Conservation (phyloP, 208 protist genomes). For the Crithidia thermophila region DNA sequence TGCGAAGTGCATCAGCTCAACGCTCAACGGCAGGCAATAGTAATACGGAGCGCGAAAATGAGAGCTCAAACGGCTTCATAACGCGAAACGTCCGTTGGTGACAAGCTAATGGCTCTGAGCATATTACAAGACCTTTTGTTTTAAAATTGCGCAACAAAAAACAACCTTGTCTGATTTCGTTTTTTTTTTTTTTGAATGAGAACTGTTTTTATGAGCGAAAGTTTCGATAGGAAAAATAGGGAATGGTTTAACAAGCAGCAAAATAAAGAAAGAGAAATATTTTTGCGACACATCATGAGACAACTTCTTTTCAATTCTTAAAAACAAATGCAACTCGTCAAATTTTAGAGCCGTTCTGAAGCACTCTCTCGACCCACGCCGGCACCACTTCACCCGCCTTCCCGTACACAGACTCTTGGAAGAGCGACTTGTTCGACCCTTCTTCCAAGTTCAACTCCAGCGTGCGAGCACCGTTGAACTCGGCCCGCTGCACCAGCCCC, state of each 20-base stretch:
- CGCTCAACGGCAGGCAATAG: too few relatives aligned
- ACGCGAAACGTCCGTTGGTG: too few relatives aligned
- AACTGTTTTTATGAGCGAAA: too few relatives aligned
- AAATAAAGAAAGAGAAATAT: constrained; percentile 10
- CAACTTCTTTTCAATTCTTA: background rate
- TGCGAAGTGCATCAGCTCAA: too few relatives aligned
- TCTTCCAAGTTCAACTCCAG: constrained; percentile 69
- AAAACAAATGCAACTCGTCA: background rate
- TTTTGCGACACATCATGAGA: background rate
- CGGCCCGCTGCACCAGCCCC: constrained; percentile 44
- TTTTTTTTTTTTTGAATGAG: constrained; percentile 4
- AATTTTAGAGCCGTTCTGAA: constrained; percentile 12
- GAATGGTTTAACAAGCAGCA: background rate
- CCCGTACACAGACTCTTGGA: constrained; percentile 54
- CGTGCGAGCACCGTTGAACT: constrained; percentile 40
- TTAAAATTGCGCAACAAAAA: too few relatives aligned
- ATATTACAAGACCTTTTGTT: too few relatives aligned
- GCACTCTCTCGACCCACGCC: constrained; percentile 54
- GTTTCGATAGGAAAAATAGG: constrained; percentile 6
- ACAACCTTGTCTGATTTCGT: too few relatives aligned
- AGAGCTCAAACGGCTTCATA: too few relatives aligned
- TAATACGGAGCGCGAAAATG: background rate
- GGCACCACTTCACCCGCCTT: constrained; percentile 58
- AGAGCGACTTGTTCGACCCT: constrained; percentile 42
- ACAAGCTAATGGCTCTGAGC: too few relatives aligned